A percentile compares a stretch with the other conserved stretches of the same genome.
Conservation (phyloP, 2,329 filamentous ascomycete genomes). For the Cytospora mali region DNA sequence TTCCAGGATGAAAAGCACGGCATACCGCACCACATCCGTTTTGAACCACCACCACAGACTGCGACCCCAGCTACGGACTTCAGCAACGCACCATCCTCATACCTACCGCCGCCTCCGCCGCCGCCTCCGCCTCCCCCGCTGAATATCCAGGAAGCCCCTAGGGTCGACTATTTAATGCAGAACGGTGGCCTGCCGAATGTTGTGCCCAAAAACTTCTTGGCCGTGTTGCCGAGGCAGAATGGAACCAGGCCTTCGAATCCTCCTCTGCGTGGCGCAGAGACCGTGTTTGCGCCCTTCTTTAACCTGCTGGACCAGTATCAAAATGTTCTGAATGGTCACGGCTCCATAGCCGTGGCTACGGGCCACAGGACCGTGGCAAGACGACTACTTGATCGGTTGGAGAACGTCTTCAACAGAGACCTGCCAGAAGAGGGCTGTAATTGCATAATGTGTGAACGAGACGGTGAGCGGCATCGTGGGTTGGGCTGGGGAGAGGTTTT, state of each 20-base stretch:
- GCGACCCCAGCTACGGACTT: slow-evolving; percentile 46
- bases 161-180: slow-evolving; percentile 89
- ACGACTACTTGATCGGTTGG: slow-evolving; percentile 82
- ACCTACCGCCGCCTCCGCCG: slow-evolving; percentile 60
- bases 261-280: slow-evolving; percentile 67
- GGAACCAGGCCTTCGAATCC: slow-evolving; percentile 63
- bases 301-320: slow-evolving; percentile 85
- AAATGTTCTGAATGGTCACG: slow-evolving; percentile 77
- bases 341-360: slow-evolving; percentile 91
- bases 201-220: slow-evolving; percentile 73
- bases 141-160: slow-evolving; percentile 69
- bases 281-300: slow-evolving; percentile 81
- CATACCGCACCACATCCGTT: slow-evolving; percentile 39
- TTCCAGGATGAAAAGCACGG: slow-evolving; percentile 45
- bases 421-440: slow-evolving; percentile 83
- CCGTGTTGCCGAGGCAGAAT: slow-evolving; percentile 60
- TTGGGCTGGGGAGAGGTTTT: slow-evolving; percentile 95
- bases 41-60: slow-evolving; percentile 43
- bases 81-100: slow-evolving; percentile 43
- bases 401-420: slow-evolving; percentile 92
- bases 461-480: slow-evolving; percentile 65
- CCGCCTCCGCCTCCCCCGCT: slow-evolving; percentile 79
- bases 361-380: slow-evolving; percentile 95
- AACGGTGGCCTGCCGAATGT: slow-evolving; percentile 78
- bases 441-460: slow-evolving; percentile 78